Conservation (phyloP, 2,329 filamentous ascomycete genomes). For the Penicillium brasilianum region DNA sequence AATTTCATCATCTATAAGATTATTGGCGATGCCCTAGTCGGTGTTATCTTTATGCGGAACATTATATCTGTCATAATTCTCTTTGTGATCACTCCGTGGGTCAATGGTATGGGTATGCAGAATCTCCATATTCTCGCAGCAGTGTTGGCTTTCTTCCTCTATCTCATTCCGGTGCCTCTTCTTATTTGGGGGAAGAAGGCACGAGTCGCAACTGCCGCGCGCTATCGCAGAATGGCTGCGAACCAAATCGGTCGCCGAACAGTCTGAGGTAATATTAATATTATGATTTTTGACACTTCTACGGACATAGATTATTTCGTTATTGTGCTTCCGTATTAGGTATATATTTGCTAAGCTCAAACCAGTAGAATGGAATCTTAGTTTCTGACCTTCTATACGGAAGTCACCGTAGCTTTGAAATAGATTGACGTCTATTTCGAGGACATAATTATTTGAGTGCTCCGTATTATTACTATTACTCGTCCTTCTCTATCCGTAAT, state of each 20-base stretch:
- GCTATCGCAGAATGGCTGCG: conserved; percentile 26
- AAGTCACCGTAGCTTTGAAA: conserved; percentile 4
- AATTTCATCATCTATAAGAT: conserved; percentile 38
- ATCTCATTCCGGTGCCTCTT: conserved; percentile 28
- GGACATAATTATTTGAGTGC: conserved; percentile 14
- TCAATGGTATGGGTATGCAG: conserved; percentile 29
- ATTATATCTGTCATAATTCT: conserved; percentile 51
- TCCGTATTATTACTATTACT: not conserved
- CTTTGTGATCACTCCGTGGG: conserved; percentile 53
- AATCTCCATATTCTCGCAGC: conserved; percentile 29
- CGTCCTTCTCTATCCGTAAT: conserved; percentile 3
- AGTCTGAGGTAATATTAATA: conserved; percentile 5
- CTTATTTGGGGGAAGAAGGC: conserved; percentile 34
- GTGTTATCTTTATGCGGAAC: conserved; percentile 53
- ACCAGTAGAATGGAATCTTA: conserved; percentile 16
- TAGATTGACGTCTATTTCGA: conserved; percentile 17
- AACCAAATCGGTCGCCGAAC: conserved; percentile 27
- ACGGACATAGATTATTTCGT: not conserved
- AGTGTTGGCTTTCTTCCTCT: conserved; percentile 21
- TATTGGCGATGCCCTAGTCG: conserved; percentile 54
- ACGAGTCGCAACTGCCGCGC: conserved; percentile 21
- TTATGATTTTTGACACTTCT: too few species aligned
- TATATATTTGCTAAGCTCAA: conserved; percentile 8
- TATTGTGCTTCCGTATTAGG: not conserved
- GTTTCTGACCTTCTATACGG: conserved; percentile 15